Conservation (phyloP, 2,329 filamentous ascomycete genomes). For the Curvularia lunata region DNA sequence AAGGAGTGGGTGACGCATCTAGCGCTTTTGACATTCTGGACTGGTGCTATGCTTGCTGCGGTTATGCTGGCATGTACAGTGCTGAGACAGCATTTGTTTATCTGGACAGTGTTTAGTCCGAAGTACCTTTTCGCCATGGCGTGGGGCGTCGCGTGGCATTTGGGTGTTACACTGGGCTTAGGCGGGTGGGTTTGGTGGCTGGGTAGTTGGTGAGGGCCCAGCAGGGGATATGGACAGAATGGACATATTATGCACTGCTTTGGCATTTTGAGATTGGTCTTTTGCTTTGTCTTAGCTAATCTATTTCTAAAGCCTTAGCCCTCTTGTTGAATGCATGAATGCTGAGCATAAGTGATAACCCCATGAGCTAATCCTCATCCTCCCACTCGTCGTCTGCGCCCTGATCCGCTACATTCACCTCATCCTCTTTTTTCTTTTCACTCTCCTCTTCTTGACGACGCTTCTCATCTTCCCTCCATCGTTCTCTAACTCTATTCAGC, state of each 20-base stretch:
- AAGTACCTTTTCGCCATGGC: constrained; percentile 93
- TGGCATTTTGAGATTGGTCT: background rate
- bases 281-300: background rate
- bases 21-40: constrained; percentile 72
- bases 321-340: background rate
- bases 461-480: background rate
- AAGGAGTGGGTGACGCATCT: constrained; percentile 57
- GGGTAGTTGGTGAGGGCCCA: constrained; percentile 35
- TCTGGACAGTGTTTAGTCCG: constrained; percentile 98
- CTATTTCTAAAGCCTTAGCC: background rate
- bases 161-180: constrained; percentile 54
- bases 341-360: background rate
- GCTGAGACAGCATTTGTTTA: constrained; percentile 88
- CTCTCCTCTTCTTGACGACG: background rate
- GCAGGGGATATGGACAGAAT: background rate
- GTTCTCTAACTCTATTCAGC: background rate
- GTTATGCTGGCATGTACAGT: constrained; percentile 90
- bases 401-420: background rate
- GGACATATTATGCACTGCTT: background rate
- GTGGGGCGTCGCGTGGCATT: constrained; percentile 84
- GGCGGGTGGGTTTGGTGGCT: constrained; percentile 43
- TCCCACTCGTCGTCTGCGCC: background rate
- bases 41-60: constrained; percentile 67
- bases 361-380: too few relatives aligned
- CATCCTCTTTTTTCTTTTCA: background rate